Percentiles rank a stretch among this genome's conserved stretches.
These are phyloP conservation scores for Craterostigma plantagineum DNA, from an alignment of 257 asterid genomes.

Conservation along the genomic window DNA sequence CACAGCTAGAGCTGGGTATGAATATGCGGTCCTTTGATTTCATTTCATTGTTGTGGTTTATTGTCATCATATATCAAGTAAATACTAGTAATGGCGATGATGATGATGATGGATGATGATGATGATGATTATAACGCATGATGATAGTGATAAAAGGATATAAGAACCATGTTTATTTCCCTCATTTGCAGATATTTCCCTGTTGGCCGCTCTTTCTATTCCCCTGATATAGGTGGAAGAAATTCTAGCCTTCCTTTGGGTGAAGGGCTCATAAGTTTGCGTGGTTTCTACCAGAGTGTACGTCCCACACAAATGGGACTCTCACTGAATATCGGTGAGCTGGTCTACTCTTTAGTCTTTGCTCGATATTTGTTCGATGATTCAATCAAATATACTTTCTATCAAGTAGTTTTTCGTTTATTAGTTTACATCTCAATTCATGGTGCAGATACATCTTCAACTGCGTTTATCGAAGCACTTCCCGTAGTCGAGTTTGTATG, in stretches of 20 bases:
- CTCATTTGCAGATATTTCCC: constrained; percentile 38
- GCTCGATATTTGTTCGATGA: too few species aligned
- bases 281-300: constrained; percentile 90
- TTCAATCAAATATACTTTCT: too few species aligned
- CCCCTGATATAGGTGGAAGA: constrained; percentile 47
- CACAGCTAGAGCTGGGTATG: constrained; percentile 43
- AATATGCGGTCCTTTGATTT: too few species aligned
- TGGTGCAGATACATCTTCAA: constrained; percentile 88
- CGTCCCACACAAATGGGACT: constrained; percentile 97
- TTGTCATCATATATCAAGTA: not conserved
- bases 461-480: constrained; percentile 90
- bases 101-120: too few species aligned
- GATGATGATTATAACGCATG: too few species aligned
- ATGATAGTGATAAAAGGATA: too few species aligned
- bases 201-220: constrained; percentile 72
- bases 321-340: constrained; percentile 73
- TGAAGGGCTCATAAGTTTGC: constrained; percentile 91
- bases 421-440: constrained; percentile 3
- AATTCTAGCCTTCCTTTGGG: constrained; percentile 41
- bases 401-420: too few species aligned
- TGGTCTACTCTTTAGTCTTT: too few species aligned
- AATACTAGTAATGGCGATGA: too few species aligned
- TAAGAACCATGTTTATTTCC: too few species aligned
- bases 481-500: constrained; percentile 73
- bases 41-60: not conserved